Percentiles rank a stretch among this genome's conserved stretches.
phyloP scores from a whole-genome alignment of 1,139 yeast species.

The Entelexis paramagnoliae region DNA sequence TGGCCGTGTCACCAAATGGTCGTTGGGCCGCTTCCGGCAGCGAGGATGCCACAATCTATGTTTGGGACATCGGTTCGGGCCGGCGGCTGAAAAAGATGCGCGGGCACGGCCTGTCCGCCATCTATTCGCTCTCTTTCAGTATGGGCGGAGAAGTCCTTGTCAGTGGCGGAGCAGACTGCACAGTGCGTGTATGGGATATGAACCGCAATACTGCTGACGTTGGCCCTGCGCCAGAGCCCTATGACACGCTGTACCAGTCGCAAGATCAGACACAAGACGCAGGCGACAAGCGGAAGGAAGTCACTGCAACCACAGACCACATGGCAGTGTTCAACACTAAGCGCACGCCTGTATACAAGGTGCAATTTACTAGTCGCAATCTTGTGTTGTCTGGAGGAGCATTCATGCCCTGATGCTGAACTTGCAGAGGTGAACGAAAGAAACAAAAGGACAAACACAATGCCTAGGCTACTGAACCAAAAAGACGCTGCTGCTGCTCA shows the following conservation, averaged over 20 bases:
- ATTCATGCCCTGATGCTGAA: conserved; percentile 31
- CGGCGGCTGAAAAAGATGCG: conserved; percentile 64
- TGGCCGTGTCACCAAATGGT: conserved; percentile 93
- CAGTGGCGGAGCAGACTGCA: conserved; percentile 86
- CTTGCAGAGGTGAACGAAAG: not conserved
- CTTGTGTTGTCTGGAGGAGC: conserved; percentile 91
- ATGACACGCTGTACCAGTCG: conserved; percentile 15
- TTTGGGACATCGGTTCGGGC: conserved; percentile 95
- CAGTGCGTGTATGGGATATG: conserved; percentile 93
- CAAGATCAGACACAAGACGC: conserved; percentile 16
- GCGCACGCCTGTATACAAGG: conserved; percentile 87
- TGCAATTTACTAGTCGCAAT: conserved; percentile 83
- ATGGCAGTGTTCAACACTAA: conserved; percentile 91
- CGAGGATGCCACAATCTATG: conserved; percentile 77
- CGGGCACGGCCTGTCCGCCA: conserved; percentile 84
- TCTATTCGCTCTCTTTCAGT: conserved; percentile 76
- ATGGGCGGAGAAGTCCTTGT: conserved; percentile 82
- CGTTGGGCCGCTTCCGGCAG: conserved; percentile 95
- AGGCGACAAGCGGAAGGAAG: conserved; percentile 46
- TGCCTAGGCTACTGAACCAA: no score
- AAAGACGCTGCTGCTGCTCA: no score
- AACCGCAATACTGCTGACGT: conserved; percentile 67
- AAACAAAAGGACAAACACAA: not conserved
- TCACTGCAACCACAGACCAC: conserved; percentile 76
- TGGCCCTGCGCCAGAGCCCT: conserved; percentile 20